Evolutionary conservation across 352 stramenopile species (phyloP).

Genomic region (Blastocystis sp.): DNA sequence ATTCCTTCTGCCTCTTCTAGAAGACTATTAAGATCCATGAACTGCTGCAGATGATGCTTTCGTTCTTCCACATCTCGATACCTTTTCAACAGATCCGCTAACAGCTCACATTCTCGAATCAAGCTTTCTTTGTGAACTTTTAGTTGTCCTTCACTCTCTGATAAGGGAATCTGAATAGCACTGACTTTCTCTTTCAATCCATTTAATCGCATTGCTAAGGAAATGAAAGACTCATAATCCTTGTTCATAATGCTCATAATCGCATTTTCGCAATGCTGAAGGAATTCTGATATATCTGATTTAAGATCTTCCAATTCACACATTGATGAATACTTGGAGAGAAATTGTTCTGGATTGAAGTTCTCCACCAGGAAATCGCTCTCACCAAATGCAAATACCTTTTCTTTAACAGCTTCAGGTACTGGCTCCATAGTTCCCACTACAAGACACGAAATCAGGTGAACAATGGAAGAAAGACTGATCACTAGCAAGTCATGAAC

Average conservation of each 20-base stretch:
- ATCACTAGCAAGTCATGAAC: not conserved
- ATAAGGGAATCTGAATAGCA: not conserved
- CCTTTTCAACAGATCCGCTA: not conserved
- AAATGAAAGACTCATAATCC: constrained; percentile 63
- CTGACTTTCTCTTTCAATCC: constrained; percentile 50
- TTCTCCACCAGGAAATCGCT: constrained; percentile 63
- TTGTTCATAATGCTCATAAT: constrained; percentile 66
- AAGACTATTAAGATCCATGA: not conserved
- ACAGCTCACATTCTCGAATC: constrained; percentile 7
- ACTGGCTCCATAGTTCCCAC: not conserved
- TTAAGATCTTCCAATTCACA: constrained; percentile 57
- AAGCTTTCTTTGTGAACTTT: constrained; percentile 35
- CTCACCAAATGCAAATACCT: constrained; percentile 38
- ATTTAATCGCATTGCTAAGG: constrained; percentile 31
- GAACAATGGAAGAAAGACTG: not conserved
- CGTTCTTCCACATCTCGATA: constrained; percentile 34
- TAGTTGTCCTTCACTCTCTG: constrained; percentile 26
- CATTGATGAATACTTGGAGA: constrained; percentile 15
- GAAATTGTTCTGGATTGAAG: constrained; percentile 64
- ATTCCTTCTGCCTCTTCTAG: constrained; percentile 5
- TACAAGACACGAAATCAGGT: not conserved
- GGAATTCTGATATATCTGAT: constrained; percentile 7
- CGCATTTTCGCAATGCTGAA: constrained; percentile 27
- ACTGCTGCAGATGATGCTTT: constrained; percentile 7
- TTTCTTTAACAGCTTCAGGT: constrained; percentile 40